Base-by-base conservation (phyloP, 2,329 filamentous ascomycete species). In the Ilyonectria sp. region DNA sequence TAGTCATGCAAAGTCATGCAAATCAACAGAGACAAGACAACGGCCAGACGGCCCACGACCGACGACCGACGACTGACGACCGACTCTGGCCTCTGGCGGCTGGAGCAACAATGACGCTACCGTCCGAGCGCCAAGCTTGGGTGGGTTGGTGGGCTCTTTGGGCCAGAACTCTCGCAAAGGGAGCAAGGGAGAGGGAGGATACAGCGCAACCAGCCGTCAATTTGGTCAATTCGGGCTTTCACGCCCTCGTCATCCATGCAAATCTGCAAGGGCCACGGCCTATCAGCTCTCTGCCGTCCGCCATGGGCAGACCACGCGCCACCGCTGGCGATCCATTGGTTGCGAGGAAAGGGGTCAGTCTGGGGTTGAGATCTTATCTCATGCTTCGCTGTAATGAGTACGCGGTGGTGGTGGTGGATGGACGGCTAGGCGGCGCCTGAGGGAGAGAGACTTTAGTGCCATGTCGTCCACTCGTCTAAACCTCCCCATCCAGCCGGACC, bases 211-310 rank as follows among this genome's bases (percentile, higher is more conserved):
- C 43, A 65, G 59, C 49, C 54, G 57, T 44, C 52, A 21, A 67
- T 26, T 26, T 26, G 26, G 26, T 64, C 26, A 53, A 60, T 71
- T 71, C 65, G 50, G 67, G 57, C 65, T 68, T 62, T 33, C 44
- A 59, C 62, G 57, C 53, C 31, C 35, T 57, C 46, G 60, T 49
- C 56, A 74, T 72, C 74, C 74, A 76, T 73, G 67, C 54, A 58
- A 50, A 70, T 68, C 74, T 76, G 74, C 74, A 76, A 76, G 74
- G 74, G 74, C 73, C 72, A 43, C 66, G 65, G 57, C 74, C 72
- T 75, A 74, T 76, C 69, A 76, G 68, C 62, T 61, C 62, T 72
- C 59, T 55, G 64, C 69, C 53, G 64, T 59, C 68, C 60, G 65
- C 68, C 70, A 72, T 68, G 72, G 72, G 63, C 57, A 58, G 69